A percentile compares a stretch with the other conserved stretches of the same genome.
These are phyloP conservation scores for Populus tremula DNA, from an alignment of 345 rosid species.

Conservation along the genomic window DNA sequence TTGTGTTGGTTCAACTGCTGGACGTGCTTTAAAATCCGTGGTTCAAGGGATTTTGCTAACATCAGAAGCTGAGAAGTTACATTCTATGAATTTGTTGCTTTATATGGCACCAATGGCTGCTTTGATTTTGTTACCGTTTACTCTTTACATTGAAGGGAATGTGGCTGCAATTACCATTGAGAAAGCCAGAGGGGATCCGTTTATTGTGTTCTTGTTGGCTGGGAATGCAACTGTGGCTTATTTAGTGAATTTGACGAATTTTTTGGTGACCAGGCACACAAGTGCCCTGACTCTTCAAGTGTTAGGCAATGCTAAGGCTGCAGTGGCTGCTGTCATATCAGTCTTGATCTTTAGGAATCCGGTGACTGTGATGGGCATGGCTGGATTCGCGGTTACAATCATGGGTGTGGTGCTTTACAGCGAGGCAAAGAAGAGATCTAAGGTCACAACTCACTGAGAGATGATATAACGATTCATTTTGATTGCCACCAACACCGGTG, in stretches of 20 bases:
- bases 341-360: constrained; percentile 91
- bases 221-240: constrained; percentile 98
- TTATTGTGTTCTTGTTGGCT: constrained; percentile 62
- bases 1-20: constrained; percentile 90
- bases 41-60: constrained; percentile 79
- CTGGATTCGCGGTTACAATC: constrained; percentile 82
- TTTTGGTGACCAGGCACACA: constrained; percentile 95
- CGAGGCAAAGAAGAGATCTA: constrained; percentile 99
- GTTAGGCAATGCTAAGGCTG: constrained; percentile 98
- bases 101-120: constrained; percentile 99
- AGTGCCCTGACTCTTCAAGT: constrained; percentile 97
- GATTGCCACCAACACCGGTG: constrained; percentile 40
- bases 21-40: constrained; percentile 92
- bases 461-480: constrained; percentile 28
- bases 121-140: constrained; percentile 76
- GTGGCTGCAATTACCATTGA: constrained; percentile 67
- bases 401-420: constrained; percentile 98
- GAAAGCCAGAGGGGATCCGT: constrained; percentile 65
- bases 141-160: constrained; percentile 91
- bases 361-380: constrained; percentile 84
- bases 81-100: constrained; percentile 86
- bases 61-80: constrained; percentile 88
- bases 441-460: constrained; percentile 50
- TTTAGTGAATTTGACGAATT: constrained; percentile 88
- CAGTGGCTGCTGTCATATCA: constrained; percentile 90